Evolutionary conservation across 1,284 basidiomycete species (phyloP).

Genomic region (Ganoderma sp.): DNA sequence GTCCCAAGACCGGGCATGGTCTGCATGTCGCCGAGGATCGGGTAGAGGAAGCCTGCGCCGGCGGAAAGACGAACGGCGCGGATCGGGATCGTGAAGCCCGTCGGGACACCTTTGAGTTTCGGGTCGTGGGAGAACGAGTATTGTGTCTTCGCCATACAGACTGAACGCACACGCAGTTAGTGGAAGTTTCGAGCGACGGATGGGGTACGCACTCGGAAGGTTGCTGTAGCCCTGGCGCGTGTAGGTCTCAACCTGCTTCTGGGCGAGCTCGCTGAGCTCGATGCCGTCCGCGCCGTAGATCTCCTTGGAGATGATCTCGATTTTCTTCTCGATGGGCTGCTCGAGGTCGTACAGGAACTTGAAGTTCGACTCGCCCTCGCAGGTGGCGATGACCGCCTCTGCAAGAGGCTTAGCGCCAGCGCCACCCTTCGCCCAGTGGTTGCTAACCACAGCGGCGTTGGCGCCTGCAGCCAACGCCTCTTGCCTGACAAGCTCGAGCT

Average conservation of each 20-base stretch:
- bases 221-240: conserved; percentile 86
- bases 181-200: neutral
- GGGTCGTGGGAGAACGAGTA: conserved; percentile 96
- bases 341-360: conserved; percentile 91
- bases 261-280: conserved; percentile 81
- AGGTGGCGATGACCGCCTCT: conserved; percentile 84
- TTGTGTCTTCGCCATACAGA: conserved; percentile 99
- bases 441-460: conserved; percentile 93
- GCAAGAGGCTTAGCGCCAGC: conserved; percentile 87
- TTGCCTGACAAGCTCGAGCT: conserved; percentile 85
- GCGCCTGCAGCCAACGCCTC: conserved; percentile 87
- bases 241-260: conserved; percentile 90
- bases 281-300: conserved; percentile 94
- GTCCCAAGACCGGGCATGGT: conserved; percentile 98
- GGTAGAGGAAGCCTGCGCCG: conserved; percentile 96
- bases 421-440: conserved; percentile 97
- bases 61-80: conserved; percentile 88
- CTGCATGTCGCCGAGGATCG: conserved; percentile 93
- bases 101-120: conserved; percentile 88
- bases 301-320: conserved; percentile 84
- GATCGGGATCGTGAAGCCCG: conserved; percentile 94
- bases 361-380: conserved; percentile 85
- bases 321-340: conserved; percentile 87
- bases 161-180: conserved; percentile 45
- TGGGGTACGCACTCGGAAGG: conserved; percentile 71